Base-by-base conservation (phyloP, 345 rosid species). In the Gynandropsis gynandra region DNA sequence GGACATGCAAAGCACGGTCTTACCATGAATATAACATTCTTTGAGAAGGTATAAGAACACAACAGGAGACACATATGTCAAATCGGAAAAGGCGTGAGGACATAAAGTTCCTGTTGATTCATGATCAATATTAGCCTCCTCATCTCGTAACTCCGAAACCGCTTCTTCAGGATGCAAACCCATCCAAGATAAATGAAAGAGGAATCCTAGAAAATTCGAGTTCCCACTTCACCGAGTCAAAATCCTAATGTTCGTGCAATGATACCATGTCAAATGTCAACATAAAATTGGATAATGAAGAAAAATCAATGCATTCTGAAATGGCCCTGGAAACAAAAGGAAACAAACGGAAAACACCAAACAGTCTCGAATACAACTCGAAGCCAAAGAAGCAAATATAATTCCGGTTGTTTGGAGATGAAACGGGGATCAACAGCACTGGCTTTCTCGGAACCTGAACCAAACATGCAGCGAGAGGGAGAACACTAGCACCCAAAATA, bases 21-120 rank as follows among this genome's bases (percentile, higher is more conserved):
- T 72, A 87, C 90, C 96, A 61, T 75, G 70, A 64, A 54, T 18
- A 59, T 87, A 87, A 47, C 90, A 82, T 71, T 80, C 81, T 71
- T 87, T 81, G 67, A 84, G 68, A 49, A 87, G 94, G 70, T 76
- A 78, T 35, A 84, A 56, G 77, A 87, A 87, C 2, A 87, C 88
- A 31, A 80, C 42, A 1, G 96, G 95, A 40, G 95, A 80, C 21
- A 74, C 69, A 60, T 67, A n/a, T 16, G 79, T 76, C 18, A 87
- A 65, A 71, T 87, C 78, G 16, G 80, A 73, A 47, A 75, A 80
- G 4, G 82, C 41, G 67, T 87, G 96, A 15, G 69, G 50, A 46
- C 68, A 70, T 10, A 82, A 27, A 17, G 79, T 71, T 65, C 69
- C 38, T 14, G 43, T 46, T 61, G 19, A 9, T 34, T 60, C 65